These are phyloP conservation scores for Aquanectria penicillioides DNA, from an alignment of 2,329 filamentous ascomycete genomes.

Conservation along the genomic window DNA sequence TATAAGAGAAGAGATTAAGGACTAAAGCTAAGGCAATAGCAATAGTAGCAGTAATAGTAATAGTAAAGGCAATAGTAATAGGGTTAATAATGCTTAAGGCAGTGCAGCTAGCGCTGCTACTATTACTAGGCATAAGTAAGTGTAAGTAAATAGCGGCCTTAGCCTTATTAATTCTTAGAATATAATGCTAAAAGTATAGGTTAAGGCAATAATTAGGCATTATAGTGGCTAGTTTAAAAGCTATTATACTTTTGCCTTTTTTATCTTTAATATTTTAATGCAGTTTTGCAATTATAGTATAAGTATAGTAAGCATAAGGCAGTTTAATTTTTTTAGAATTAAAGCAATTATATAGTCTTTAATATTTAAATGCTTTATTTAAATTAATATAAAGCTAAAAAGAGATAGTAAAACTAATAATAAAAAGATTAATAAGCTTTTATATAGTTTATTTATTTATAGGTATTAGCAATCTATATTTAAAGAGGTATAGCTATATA, in stretches of 20 bases:
- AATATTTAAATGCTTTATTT: not conserved
- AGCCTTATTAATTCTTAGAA: too few relatives aligned
- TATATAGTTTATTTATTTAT: slow-evolving; percentile 3
- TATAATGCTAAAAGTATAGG: slow-evolving; percentile 1
- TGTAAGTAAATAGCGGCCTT: too few relatives aligned
- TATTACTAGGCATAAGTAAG: too few relatives aligned
- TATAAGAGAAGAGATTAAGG: too few relatives aligned
- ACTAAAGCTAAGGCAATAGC: too few relatives aligned
- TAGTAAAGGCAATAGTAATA: too few relatives aligned
- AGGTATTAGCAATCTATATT: slow-evolving; percentile 13
- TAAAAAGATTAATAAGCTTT: slow-evolving; percentile 9
- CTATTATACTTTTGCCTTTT: slow-evolving; percentile 1
- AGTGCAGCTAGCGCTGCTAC: too few relatives aligned
- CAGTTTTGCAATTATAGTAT: not conserved
- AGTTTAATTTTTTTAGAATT: not conserved
- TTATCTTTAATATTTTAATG: slow-evolving; percentile 10
- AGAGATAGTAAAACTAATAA: not conserved
- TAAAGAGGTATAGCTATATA: not conserved
- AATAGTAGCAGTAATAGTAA: too few relatives aligned
- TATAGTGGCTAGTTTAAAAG: not conserved
- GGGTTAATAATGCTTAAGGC: too few relatives aligned
- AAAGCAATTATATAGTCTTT: slow-evolving; percentile 3
- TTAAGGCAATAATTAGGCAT: not conserved
- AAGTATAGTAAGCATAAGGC: slow-evolving; percentile 2
- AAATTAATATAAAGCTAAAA: slow-evolving; percentile 1